These are phyloP conservation scores for Waltergamsia citrina DNA, from an alignment of 2,329 filamentous ascomycete species.

Conservation along the genomic window DNA sequence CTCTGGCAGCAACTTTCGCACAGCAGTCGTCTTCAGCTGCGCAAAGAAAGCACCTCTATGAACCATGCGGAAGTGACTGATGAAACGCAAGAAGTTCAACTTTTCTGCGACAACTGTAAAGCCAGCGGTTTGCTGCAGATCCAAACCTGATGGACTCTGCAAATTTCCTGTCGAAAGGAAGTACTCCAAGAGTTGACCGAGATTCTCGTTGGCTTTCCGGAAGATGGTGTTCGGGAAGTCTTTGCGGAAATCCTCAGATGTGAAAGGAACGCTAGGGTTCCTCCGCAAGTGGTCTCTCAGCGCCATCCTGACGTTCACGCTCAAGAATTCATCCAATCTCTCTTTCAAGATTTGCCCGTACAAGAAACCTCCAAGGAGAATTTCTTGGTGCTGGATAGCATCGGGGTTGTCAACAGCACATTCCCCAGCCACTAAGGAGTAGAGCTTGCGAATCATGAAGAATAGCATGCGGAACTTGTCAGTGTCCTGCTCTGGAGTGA, in stretches of 20 bases:
- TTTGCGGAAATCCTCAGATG: constrained; percentile 64
- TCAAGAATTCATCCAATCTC: constrained; percentile 79
- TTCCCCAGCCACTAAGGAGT: constrained; percentile 84
- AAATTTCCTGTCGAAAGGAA: constrained; percentile 95
- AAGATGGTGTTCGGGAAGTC: constrained; percentile 76
- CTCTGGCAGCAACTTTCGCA: constrained; percentile 89
- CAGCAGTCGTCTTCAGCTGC: constrained; percentile 92
- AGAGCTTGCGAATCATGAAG: constrained; percentile 95
- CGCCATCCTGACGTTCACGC: constrained; percentile 37
- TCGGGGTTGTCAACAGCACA: constrained; percentile 94
- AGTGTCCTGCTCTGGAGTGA: constrained; percentile 72
- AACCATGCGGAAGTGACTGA: constrained; percentile 98
- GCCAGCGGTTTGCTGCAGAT: constrained; percentile 88
- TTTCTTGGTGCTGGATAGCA: constrained; percentile 92
- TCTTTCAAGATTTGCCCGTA: constrained; percentile 97
- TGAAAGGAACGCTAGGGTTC: constrained; percentile 59
- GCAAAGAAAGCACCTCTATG: constrained; percentile 99
- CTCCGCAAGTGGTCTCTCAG: constrained; percentile 49
- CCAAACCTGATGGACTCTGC: constrained; percentile 80
- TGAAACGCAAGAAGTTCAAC: constrained; percentile 97
- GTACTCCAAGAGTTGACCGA: constrained; percentile 83
- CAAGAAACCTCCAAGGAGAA: constrained; percentile 84
- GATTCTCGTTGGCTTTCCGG: constrained; percentile 73
- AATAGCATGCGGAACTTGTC: constrained; percentile 93
- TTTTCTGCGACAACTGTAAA: constrained; percentile 97